Evolutionary conservation across 2,329 filamentous ascomycete species (phyloP).

Genomic region (Arthrocladium fulminans): DNA sequence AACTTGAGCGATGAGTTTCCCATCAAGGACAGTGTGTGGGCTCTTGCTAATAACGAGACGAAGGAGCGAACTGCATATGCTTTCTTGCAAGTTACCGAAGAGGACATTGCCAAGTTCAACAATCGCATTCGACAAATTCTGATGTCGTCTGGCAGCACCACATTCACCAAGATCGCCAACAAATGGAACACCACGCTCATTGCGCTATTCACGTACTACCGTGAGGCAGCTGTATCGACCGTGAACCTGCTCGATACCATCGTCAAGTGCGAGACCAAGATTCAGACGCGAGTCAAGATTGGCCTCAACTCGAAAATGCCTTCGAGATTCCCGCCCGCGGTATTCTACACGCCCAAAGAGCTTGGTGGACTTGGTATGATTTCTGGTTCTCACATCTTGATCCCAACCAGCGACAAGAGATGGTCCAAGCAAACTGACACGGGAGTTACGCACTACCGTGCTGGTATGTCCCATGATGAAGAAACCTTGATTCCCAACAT

Average conservation of each 20-base stretch:
- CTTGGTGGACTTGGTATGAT: constrained; percentile 97
- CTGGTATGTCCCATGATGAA: constrained; percentile 96
- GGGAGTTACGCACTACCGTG: constrained; percentile 91
- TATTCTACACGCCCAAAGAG: constrained; percentile 98
- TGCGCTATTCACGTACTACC: constrained; percentile 95
- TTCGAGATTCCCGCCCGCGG: constrained; percentile 91
- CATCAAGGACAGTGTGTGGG: constrained; percentile 97
- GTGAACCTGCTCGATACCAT: constrained; percentile 92
- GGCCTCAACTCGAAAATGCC: constrained; percentile 99
- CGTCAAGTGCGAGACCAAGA: constrained; percentile 99
- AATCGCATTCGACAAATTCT: constrained; percentile 97
- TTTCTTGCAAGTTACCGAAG: constrained; percentile 94
- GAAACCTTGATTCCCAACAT: constrained; percentile 98
- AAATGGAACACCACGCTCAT: constrained; percentile 99
- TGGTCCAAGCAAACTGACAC: constrained; percentile 98
- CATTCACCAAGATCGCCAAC: constrained; percentile 99
- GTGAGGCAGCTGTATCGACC: constrained; percentile 92
- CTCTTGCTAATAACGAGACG: constrained; percentile 86
- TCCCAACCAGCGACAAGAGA: constrained; percentile 92
- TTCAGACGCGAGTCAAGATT: constrained; percentile 97
- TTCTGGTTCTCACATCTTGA: constrained; percentile 93
- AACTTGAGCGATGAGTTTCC: constrained; percentile 96
- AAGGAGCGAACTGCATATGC: constrained; percentile 97
- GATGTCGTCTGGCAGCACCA: constrained; percentile 98
- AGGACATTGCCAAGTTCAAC: constrained; percentile 98